Conservation (phyloP, 345 rosid genomes). For the Citropsis articulata region DNA sequence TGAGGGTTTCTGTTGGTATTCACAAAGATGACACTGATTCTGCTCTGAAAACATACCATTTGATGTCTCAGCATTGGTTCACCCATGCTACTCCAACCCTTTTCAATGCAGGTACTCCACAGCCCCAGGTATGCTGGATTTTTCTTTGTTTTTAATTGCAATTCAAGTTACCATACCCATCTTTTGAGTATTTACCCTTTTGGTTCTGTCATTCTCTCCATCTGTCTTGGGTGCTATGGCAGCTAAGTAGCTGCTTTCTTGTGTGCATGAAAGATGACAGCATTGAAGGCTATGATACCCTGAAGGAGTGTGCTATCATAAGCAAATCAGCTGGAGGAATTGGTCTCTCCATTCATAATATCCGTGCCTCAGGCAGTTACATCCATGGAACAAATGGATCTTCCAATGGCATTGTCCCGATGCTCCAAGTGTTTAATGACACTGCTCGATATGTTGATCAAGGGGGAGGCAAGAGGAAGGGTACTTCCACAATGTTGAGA, state of each 20-base stretch:
- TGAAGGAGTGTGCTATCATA: slow-evolving; percentile 93
- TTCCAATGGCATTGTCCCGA: slow-evolving; percentile 80
- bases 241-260: slow-evolving; percentile 91
- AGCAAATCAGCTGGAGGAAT: slow-evolving; percentile 97
- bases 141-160: slow-evolving; percentile 20
- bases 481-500: slow-evolving; percentile 18
- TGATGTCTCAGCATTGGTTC: slow-evolving; percentile 95
- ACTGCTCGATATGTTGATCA: slow-evolving; percentile 90
- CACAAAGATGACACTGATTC: slow-evolving; percentile 78
- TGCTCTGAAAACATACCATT: slow-evolving; percentile 67
- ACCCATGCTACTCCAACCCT: slow-evolving; percentile 97
- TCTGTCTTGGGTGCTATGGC: slow-evolving; percentile 19
- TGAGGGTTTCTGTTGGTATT: slow-evolving; percentile 95
- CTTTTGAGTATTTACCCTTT: background rate
- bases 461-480: slow-evolving; percentile 90
- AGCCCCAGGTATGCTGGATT: slow-evolving; percentile 63
- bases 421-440: slow-evolving; percentile 75
- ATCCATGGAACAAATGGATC: slow-evolving; percentile 74
- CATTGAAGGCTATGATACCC: slow-evolving; percentile 87
- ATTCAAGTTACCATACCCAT: background rate
- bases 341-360: slow-evolving; percentile 82
- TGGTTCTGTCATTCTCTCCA: background rate
- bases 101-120: slow-evolving; percentile 89
- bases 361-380: slow-evolving; percentile 77
- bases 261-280: slow-evolving; percentile 92